Conservation (phyloP, 345 rosid genomes). For the Eutrema yunnanense region DNA sequence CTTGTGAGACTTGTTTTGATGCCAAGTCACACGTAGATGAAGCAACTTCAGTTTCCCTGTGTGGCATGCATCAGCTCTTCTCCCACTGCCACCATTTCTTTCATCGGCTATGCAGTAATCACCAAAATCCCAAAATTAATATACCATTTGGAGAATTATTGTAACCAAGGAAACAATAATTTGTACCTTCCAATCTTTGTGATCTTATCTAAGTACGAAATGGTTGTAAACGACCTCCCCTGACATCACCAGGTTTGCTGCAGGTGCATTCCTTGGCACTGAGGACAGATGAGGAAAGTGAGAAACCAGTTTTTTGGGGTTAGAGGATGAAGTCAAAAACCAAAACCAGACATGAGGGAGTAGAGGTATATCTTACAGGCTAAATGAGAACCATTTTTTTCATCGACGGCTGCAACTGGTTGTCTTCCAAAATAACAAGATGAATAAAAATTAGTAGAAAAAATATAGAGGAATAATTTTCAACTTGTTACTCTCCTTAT, state of each 20-base stretch:
- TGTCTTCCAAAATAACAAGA: no score
- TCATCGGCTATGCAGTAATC: slow-evolving; percentile 43
- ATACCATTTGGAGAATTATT: neutral
- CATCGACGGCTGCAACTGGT: no score
- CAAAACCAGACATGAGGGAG: neutral
- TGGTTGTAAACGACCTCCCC: slow-evolving; percentile 54
- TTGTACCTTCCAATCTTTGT: slow-evolving; percentile 74
- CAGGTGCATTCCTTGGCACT: slow-evolving; percentile 82
- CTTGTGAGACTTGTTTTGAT: slow-evolving; percentile 23
- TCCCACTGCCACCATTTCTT: slow-evolving; percentile 37
- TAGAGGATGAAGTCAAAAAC: neutral
- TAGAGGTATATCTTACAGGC: slow-evolving; percentile 42
- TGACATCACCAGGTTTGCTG: slow-evolving; percentile 39
- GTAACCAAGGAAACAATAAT: neutral
- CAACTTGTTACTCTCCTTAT: no score
- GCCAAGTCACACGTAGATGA: slow-evolving; percentile 8
- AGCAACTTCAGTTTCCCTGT: slow-evolving; percentile 7
- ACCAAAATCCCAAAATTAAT: neutral
- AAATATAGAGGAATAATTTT: no score
- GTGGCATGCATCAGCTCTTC: slow-evolving; percentile 90
- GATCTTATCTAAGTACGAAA: slow-evolving; percentile 73
- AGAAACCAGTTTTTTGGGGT: slow-evolving; percentile 17
- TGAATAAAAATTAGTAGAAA: no score
- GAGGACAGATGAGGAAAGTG: neutral
- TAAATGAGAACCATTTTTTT: slow-evolving; percentile 46